Conservation (phyloP, 306 rosid species). For the Trifolium fragiferum region DNA sequence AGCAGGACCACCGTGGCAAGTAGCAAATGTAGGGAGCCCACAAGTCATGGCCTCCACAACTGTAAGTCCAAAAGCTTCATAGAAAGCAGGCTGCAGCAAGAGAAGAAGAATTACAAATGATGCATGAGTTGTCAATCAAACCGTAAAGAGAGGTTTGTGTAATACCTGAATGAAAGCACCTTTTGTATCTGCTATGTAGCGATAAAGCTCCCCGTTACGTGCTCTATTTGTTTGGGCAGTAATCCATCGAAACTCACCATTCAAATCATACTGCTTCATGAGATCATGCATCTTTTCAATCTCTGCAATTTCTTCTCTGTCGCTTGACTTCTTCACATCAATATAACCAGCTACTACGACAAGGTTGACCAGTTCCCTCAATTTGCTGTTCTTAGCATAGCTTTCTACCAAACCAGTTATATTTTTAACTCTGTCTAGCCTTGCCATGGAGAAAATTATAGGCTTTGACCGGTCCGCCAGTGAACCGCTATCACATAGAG, state of each 20-base stretch:
- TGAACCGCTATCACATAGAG: slow-evolving; percentile 63
- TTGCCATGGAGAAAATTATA: slow-evolving; percentile 87
- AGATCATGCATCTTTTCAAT: slow-evolving; percentile 92
- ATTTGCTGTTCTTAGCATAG: slow-evolving; percentile 68
- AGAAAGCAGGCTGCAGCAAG: slow-evolving; percentile 83
- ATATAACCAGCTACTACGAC: slow-evolving; percentile 83
- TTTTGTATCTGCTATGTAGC: slow-evolving; percentile 81
- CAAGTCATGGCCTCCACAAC: slow-evolving; percentile 96
- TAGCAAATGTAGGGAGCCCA: slow-evolving; percentile 95
- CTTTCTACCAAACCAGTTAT: slow-evolving; percentile 81
- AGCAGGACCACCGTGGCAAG: slow-evolving; percentile 94
- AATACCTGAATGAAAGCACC: slow-evolving; percentile 93
- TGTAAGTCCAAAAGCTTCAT: slow-evolving; percentile 98
- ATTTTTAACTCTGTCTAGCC: slow-evolving; percentile 85
- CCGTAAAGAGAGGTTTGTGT: slow-evolving; percentile 7
- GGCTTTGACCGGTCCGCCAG: slow-evolving; percentile 81
- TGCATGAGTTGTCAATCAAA: neutral
- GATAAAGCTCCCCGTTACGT: slow-evolving; percentile 92
- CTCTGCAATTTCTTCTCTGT: slow-evolving; percentile 90
- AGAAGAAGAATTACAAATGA: slow-evolving; percentile 20
- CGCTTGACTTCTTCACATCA: slow-evolving; percentile 75
- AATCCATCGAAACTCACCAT: slow-evolving; percentile 88
- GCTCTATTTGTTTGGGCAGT: slow-evolving; percentile 86
- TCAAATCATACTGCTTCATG: slow-evolving; percentile 57
- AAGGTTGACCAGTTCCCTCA: slow-evolving; percentile 89